Base-by-base conservation (phyloP, 2,329 filamentous ascomycete species). In the Xylariaceae sp. region DNA sequence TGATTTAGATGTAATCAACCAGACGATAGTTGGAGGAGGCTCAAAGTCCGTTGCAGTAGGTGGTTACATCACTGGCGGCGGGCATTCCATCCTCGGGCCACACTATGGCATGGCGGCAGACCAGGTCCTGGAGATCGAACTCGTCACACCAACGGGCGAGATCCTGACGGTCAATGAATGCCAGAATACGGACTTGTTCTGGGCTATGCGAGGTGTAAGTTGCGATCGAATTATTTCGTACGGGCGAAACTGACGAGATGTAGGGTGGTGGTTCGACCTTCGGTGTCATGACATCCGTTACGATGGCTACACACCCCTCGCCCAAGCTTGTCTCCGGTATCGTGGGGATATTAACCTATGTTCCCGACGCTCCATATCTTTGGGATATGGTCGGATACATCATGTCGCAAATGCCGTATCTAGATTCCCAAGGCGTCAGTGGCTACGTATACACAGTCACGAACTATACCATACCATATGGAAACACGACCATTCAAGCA, bases 101-200 rank as follows among this genome's bases (percentile, higher is more conserved):
- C 70, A 67, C 1, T 78, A 77, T 53, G 83, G 84, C 0, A 65
- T 87, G n/a, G 83, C 68, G 2, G 80, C 78, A 1, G 84, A 87
- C 56, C 76, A 85, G 39, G 77, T 82, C 1, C 64, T 86, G 3
- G 72, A 83, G 56, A 74, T 79, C 65, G 74, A 82, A 30, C 66
- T 84, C 0, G 75, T 86, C 1, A 78, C 76, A 0, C 75, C 76
- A 0, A 57, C 58, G 3, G 81, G 82, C 0, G 61, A 74, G 6
- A 68, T 78, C 6, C 39, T 83, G 2, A 72, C 68, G 0, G 72
- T 76, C 1, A 82, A 78, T 42, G 75, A 77, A 36, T 71, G 75
- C 11, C 68, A 77, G 36, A 72, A 85, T 47, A 49, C 66, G 0
- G 81, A 86, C 47, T 64, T 87, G 1, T 86, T 83, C 62, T 87